phyloP scores from a whole-genome alignment of 768 basidiomycete genomes.

The Collybia nuda region DNA sequence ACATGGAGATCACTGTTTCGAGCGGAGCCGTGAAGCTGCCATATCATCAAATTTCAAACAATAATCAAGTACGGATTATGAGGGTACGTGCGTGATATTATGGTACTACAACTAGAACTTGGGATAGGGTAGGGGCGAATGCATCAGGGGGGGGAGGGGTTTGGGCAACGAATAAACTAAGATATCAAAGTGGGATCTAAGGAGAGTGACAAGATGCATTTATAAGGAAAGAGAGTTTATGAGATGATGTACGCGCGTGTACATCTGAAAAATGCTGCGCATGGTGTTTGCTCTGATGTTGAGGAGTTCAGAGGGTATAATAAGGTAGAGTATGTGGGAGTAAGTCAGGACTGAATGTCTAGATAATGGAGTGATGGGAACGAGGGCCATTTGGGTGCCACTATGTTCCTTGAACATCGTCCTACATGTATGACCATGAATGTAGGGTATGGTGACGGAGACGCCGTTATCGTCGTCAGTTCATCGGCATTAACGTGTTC shows the following conservation, averaged over 20 bases:
- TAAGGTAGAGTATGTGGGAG: conserved; percentile 26
- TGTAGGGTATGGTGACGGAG: conserved; percentile 1
- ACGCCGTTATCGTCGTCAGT: too few relatives aligned
- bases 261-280: neutral
- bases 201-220: conserved; percentile 9
- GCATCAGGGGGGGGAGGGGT: neutral
- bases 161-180: neutral
- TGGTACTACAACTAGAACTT: conserved; percentile 3
- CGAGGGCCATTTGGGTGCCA: conserved; percentile 14
- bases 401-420: neutral
- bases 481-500: conserved; percentile 18
- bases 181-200: conserved; percentile 12
- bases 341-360: conserved; percentile 20
- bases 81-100: neutral
- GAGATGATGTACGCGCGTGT: conserved; percentile 5
- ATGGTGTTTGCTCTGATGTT: conserved; percentile 8
- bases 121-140: conserved; percentile 1
- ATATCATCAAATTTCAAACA: too few relatives aligned
- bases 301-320: conserved; percentile 15
- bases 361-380: conserved; percentile 16
- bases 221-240: conserved; percentile 6
- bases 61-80: too few relatives aligned
- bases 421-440: conserved; percentile 5
- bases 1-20: too few relatives aligned
- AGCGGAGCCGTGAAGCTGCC: too few relatives aligned